Base-by-base conservation (phyloP, 306 rosid genomes). In the Pterocarpus macrocarpus region DNA sequence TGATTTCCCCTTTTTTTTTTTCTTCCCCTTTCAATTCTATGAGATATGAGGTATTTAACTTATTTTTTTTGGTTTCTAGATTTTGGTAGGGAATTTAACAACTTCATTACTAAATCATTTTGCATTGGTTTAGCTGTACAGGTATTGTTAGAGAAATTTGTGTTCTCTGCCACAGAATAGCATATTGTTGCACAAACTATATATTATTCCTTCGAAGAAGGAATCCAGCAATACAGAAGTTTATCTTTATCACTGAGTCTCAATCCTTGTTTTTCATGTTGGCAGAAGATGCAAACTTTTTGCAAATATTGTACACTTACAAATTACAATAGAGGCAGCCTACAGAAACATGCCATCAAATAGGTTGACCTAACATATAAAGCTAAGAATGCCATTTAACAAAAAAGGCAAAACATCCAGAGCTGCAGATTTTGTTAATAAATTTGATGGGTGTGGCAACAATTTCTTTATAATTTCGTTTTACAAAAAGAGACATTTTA, bases 121-220 rank as follows among this genome's bases (percentile, higher is more conserved):
- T 64, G 67, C 73, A 38, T 39, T 72, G 74, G 71, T 70, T 39
- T 73, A 81, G 45, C 64, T 82, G 91, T 84, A 86, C 75, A 82
- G 87, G 47, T 55, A 45, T 63, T 73, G 79, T 73, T 64, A 66
- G 83, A 69, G 56, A 69, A 41, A 53, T 85, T 69, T 85, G 80
- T 76, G 80, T 62, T 73, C 76, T 78, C 77, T 73, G 78, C 57
- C 61, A 71, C 55, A 43, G 83, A 87, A 57, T 49, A 22, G 33
- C 75, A 49, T 50, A 13, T 82, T 76, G 63, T 82, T 75, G 85
- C 81, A 71, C 68, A 79, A 85, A 75, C 56, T 78, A 66, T 47
- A 76, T 44, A 73, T 58, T 12, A 8, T 73, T 79, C 73, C 77
- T 79, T 79, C 78, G 16, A 78, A 70, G 73, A 81, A 69, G 82